Evolutionary conservation across 2,329 filamentous ascomycete genomes (phyloP).

Genomic region (Cordyceps militaris): DNA sequence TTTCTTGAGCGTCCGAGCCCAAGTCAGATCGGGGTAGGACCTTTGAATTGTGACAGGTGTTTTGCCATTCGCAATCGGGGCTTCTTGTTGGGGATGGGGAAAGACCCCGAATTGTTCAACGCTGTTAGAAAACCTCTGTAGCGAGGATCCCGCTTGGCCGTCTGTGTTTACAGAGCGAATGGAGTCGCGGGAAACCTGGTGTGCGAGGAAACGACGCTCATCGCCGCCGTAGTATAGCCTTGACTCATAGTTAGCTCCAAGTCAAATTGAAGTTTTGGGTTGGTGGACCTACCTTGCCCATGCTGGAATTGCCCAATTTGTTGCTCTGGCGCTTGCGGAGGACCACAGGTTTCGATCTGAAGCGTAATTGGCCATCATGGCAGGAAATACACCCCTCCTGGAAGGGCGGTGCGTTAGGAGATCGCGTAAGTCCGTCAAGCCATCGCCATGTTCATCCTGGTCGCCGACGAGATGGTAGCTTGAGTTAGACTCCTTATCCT

Average conservation of each 20-base stretch:
- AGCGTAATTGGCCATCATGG: slow-evolving; percentile 40
- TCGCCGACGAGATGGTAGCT: slow-evolving; percentile 44
- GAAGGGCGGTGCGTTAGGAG: slow-evolving; percentile 44
- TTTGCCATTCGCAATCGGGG: slow-evolving; percentile 15
- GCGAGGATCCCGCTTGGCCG: slow-evolving; percentile 39
- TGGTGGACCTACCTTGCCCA: slow-evolving; percentile 43
- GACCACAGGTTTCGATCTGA: slow-evolving; percentile 49
- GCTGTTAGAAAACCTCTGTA: slow-evolving; percentile 42
- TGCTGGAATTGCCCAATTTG: slow-evolving; percentile 41
- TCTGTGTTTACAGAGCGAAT: slow-evolving; percentile 41
- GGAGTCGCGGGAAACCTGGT: slow-evolving; percentile 37
- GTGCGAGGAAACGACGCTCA: slow-evolving; percentile 46
- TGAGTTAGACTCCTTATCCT: slow-evolving; percentile 27
- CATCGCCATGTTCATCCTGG: slow-evolving; percentile 58
- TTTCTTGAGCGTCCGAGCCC: slow-evolving; percentile 31
- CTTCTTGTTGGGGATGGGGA: slow-evolving; percentile 37
- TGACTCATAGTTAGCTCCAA: slow-evolving; percentile 16
- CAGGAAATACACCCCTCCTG: slow-evolving; percentile 41
- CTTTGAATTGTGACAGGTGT: neutral
- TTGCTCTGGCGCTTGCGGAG: slow-evolving; percentile 40
- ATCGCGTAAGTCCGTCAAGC: slow-evolving; percentile 51
- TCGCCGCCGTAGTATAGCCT: slow-evolving; percentile 64
- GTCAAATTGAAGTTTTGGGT: neutral
- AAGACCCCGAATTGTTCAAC: slow-evolving; percentile 42
- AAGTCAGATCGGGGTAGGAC: slow-evolving; percentile 5